Evolutionary conservation across 176 grass and related monocot genomes (phyloP).

Genomic region (Miscanthus lutarioriparius): DNA sequence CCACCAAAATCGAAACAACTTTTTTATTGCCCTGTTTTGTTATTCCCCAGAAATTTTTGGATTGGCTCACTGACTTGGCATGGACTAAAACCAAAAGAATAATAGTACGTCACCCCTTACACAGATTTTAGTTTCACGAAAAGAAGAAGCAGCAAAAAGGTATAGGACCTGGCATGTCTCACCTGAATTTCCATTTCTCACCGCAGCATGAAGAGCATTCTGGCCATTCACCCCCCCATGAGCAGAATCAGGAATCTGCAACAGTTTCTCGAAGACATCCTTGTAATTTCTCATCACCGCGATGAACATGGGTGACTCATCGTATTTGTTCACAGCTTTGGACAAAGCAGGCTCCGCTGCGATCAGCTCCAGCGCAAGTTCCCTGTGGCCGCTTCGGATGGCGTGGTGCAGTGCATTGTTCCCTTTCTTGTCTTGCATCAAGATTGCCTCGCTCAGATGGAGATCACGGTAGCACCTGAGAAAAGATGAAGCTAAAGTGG

Average conservation of each 20-base stretch:
- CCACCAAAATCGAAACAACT: no score
- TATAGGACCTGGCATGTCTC: no score
- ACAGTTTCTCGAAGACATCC: not conserved
- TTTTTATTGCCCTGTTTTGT: no score
- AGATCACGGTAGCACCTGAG: not conserved
- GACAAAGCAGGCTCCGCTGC: not conserved
- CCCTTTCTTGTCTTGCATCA: not conserved
- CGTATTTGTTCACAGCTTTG: not conserved
- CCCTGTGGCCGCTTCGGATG: not conserved
- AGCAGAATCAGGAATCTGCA: not conserved
- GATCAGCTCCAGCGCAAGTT: not conserved
- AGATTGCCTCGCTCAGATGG: not conserved
- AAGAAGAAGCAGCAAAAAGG: no score
- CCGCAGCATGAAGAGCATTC: conserved; percentile 37
- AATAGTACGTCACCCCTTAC: not conserved
- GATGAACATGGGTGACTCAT: conserved; percentile 26
- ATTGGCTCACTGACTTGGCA: no score
- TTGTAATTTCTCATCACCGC: not conserved
- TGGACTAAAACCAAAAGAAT: no score
- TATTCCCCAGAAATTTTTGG: no score
- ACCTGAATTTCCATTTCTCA: conserved; percentile 3
- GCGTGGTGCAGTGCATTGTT: conserved; percentile 25
- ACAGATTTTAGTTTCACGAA: no score
- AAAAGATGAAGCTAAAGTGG: not conserved
- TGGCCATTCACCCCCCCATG: not conserved